Evolutionary conservation across 2,329 filamentous ascomycete genomes (phyloP).

Genomic region (Bisporella sp.): DNA sequence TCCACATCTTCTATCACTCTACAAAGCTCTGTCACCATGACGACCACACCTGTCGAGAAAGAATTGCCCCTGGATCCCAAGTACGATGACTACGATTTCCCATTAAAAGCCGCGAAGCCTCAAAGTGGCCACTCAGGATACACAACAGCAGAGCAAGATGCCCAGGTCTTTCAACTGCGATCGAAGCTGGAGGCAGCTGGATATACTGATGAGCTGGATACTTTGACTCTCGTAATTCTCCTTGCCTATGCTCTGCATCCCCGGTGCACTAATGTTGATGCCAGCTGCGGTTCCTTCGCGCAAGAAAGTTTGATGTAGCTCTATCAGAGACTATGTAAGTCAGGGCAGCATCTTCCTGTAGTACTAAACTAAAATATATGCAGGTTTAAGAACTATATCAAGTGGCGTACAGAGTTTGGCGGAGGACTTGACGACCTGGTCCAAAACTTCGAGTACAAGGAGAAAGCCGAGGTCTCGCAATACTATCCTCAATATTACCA

Average conservation of each 20-base stretch:
- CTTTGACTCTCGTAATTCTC: slow-evolving; percentile 70
- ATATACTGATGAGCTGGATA: slow-evolving; percentile 80
- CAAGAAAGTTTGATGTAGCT: slow-evolving; percentile 89
- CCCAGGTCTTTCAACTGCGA: slow-evolving; percentile 80
- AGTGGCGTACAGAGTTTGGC: slow-evolving; percentile 82
- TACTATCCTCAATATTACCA: slow-evolving; percentile 99
- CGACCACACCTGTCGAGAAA: slow-evolving; percentile 8
- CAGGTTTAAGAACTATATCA: slow-evolving; percentile 87
- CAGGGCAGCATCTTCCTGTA: neutral
- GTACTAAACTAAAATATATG: slow-evolving; percentile 9
- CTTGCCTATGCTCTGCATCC: neutral
- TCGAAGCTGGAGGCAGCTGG: slow-evolving; percentile 77
- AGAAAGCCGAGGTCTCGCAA: slow-evolving; percentile 76
- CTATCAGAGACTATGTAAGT: slow-evolving; percentile 80
- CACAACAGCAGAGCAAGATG: slow-evolving; percentile 80
- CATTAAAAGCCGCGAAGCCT: slow-evolving; percentile 63
- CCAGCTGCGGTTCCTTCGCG: slow-evolving; percentile 82
- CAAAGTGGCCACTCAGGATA: slow-evolving; percentile 80
- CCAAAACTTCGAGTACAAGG: slow-evolving; percentile 75
- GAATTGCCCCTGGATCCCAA: slow-evolving; percentile 63
- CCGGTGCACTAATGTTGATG: neutral
- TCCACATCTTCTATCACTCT: slow-evolving; percentile 3
- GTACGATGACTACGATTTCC: slow-evolving; percentile 95
- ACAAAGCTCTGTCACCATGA: slow-evolving; percentile 17
- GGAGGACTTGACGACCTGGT: slow-evolving; percentile 69